Evolutionary conservation across 2,329 filamentous ascomycete species (phyloP), one percentile per base, ranked within the genome.

Genomic region (Alternaria longipes): DNA sequence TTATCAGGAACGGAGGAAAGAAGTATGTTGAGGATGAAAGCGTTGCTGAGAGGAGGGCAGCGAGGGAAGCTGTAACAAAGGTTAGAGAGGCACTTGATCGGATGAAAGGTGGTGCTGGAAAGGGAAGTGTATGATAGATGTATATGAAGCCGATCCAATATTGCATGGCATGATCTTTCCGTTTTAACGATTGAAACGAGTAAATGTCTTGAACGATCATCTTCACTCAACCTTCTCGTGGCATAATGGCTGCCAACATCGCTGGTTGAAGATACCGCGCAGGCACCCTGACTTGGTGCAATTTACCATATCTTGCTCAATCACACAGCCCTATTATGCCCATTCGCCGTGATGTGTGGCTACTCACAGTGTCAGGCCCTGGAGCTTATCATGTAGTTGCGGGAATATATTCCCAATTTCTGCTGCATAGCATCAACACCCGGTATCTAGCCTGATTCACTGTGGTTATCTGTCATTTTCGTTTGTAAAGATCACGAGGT

Each of bases 81-180:
- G 85, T 82, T 16, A 79, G 80, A 50, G 78, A 81, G 54, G 84
- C 81, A 42, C 73, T 88, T 62, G 75, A 78, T 56, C 77, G 63
- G 32, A 59, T 72, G 58, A 22, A 46, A 72, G 61, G 65, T 78
- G 40, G 56, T 6, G 28, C 40, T 36, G 46, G 14, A 12, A 52
- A 42, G 34, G 11, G 14, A 9, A 32, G 47, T 62, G 49, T 57
- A 59, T 54, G 52, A 60, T 53, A 52, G 57, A 50, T 59, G 22
- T 50, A 20, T 50, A 50, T 50, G 32, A 50, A 24, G 20, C n/a
- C 20, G 14, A 38, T 26, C 9, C 20, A 24, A 36, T 38, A 3
- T 50, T 5, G 30, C 26, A 30, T 12, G 30, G 14, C 8, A 50
- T 24, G 12, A 7, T 36, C 2, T 20, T 16, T 24, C 11, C 8